Percentiles rank a stretch among this genome's conserved stretches.
These are phyloP conservation scores for Trypanosoma melophagium DNA, from an alignment of 208 protist genomes.

Conservation along the genomic window DNA sequence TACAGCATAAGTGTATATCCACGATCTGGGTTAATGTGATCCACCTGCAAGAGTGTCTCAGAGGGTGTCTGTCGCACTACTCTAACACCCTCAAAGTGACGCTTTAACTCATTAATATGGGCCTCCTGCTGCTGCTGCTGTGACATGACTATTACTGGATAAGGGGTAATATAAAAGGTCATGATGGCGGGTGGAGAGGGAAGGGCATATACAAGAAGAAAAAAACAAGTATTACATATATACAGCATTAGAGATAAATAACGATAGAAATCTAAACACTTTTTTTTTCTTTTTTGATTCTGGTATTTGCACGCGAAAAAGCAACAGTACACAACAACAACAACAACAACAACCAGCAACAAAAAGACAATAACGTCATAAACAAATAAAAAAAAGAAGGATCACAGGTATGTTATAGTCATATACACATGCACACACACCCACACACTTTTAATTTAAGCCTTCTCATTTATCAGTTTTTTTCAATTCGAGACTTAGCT, in stretches of 20 bases:
- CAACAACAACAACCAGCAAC: too few species aligned
- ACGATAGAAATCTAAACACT: background rate
- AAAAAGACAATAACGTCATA: background rate
- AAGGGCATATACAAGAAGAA: conserved; percentile 2
- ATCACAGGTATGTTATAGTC: background rate
- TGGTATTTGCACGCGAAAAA: too few species aligned
- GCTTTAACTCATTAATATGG: conserved; percentile 44
- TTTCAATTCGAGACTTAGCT: background rate
- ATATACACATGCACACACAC: background rate
- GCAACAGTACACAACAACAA: too few species aligned
- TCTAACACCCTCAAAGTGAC: conserved; percentile 45
- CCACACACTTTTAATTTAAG: background rate
- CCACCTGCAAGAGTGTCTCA: conserved; percentile 61
- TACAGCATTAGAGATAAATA: conserved; percentile 11
- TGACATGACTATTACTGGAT: too few species aligned
- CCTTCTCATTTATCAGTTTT: background rate
- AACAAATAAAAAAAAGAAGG: conserved; percentile 6
- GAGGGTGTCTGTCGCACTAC: conserved; percentile 40
- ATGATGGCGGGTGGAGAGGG: background rate
- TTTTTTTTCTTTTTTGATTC: too few species aligned
- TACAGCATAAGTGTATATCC: conserved; percentile 66
- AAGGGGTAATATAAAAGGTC: too few species aligned
- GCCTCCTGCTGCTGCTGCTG: conserved; percentile 10
- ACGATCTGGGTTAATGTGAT: conserved; percentile 41
- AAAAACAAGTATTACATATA: conserved; percentile 12